Percentiles rank a stretch among this genome's conserved stretches.
These are phyloP conservation scores for Malbranchea cinnamomea DNA, from an alignment of 2,329 filamentous ascomycete species.

Conservation along the genomic window DNA sequence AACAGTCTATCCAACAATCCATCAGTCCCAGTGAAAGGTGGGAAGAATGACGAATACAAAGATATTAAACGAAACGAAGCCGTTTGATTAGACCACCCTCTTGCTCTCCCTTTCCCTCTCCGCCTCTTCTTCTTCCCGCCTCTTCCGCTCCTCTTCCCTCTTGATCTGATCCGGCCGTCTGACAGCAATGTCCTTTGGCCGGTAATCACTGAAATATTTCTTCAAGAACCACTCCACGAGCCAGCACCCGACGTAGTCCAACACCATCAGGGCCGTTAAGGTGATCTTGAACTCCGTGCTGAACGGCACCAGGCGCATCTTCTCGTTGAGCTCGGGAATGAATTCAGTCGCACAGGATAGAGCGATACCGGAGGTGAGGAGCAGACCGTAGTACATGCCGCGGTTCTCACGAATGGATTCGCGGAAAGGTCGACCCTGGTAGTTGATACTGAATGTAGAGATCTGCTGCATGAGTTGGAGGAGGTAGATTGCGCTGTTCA, in stretches of 20 bases:
- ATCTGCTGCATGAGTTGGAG: conserved; percentile 98
- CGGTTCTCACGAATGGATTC: conserved; percentile 91
- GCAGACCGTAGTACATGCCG: conserved; percentile 94
- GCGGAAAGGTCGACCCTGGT: conserved; percentile 94
- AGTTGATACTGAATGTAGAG: conserved; percentile 98
- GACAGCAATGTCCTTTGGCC: conserved; percentile 82
- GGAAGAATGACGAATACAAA: no score
- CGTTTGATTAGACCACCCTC: conserved; percentile 11
- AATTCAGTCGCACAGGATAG: conserved; percentile 94
- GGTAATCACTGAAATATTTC: conserved; percentile 73
- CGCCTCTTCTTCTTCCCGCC: conserved; percentile 37
- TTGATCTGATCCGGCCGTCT: conserved; percentile 74
- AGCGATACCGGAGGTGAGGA: conserved; percentile 76
- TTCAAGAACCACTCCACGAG: conserved; percentile 79
- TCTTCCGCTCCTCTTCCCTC: conserved; percentile 56
- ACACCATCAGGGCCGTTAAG: conserved; percentile 68
- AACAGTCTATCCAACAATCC: no score
- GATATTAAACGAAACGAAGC: neutral
- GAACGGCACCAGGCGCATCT: conserved; percentile 86
- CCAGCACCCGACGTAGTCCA: conserved; percentile 80
- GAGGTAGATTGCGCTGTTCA: conserved; percentile 94
- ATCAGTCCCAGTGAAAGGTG: no score
- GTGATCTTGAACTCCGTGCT: conserved; percentile 74
- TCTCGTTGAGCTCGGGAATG: conserved; percentile 84
- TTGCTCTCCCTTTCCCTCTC: conserved; percentile 24